Conservation (phyloP, 1,284 basidiomycete genomes). For the Rhodotorula sp. region DNA sequence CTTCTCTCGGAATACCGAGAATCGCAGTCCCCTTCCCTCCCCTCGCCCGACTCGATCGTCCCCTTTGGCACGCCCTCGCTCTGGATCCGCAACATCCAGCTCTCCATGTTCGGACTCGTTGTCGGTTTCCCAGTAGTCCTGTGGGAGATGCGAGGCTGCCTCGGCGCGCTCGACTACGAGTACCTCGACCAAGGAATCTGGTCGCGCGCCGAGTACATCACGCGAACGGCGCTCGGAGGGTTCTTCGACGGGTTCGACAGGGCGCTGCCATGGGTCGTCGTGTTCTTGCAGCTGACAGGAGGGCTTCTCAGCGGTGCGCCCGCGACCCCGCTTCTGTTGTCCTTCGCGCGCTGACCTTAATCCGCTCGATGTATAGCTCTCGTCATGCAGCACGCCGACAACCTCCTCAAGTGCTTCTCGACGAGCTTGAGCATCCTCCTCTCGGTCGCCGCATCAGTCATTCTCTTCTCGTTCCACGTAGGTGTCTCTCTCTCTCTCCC, state of each 20-base stretch:
- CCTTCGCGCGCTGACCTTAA: background rate
- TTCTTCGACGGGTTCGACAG: slow-evolving; percentile 47
- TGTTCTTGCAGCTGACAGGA: slow-evolving; percentile 48
- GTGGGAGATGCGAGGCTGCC: slow-evolving; percentile 27
- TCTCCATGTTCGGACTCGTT: slow-evolving; percentile 46
- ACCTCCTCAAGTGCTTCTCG: slow-evolving; percentile 50
- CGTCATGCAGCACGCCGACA: slow-evolving; percentile 49
- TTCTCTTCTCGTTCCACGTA: slow-evolving; percentile 34
- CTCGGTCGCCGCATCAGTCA: slow-evolving; percentile 42
- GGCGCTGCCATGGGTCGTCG: slow-evolving; percentile 47
- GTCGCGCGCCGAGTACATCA: background rate
- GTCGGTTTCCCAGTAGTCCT: slow-evolving; percentile 44
- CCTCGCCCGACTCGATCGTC: background rate
- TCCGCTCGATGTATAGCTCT: slow-evolving; percentile 16
- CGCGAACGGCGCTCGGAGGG: slow-evolving; percentile 1
- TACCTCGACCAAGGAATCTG: slow-evolving; percentile 12
- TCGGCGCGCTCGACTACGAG: slow-evolving; percentile 16
- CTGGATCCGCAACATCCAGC: slow-evolving; percentile 51
- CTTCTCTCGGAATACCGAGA: background rate
- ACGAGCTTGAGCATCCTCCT: slow-evolving; percentile 49
- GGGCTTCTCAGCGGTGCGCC: slow-evolving; percentile 49
- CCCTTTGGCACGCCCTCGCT: slow-evolving; percentile 35
- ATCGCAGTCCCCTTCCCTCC: background rate
- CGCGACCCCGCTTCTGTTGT: background rate
- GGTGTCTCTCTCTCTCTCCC: background rate